phyloP scores from a whole-genome alignment of 1,139 yeast genomes.

The Hemisphaericaspora xylofermentans region DNA sequence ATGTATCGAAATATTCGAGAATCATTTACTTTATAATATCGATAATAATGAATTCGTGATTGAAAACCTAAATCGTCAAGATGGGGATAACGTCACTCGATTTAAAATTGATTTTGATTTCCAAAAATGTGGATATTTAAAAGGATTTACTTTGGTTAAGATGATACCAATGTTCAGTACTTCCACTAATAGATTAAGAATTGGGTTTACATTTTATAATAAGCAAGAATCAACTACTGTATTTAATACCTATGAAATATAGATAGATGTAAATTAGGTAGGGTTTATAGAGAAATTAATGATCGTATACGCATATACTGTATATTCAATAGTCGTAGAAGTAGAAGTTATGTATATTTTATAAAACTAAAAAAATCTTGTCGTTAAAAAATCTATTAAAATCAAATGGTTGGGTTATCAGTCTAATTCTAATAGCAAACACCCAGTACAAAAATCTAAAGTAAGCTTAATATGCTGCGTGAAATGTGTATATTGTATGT shows the following conservation, averaged over 20 bases:
- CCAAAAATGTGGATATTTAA: conserved; percentile 13
- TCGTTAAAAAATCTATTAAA: conserved; percentile 3
- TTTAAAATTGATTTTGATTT: conserved; percentile 8
- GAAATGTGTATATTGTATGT: too few relatives aligned
- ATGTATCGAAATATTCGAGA: conserved; percentile 11
- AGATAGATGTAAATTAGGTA: neutral
- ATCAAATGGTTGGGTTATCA: neutral
- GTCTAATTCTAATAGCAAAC: conserved; percentile 1
- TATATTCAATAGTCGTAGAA: too few relatives aligned
- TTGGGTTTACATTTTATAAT: conserved; percentile 13
- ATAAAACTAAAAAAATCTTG: neutral
- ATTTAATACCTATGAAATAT: conserved; percentile 13
- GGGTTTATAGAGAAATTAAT: neutral
- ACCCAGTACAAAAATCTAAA: conserved; percentile 1
- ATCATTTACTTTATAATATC: conserved; percentile 13
- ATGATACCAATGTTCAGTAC: conserved; percentile 10
- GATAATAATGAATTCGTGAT: conserved; percentile 8
- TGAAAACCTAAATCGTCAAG: conserved; percentile 9
- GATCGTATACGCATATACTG: neutral
- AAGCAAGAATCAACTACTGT: conserved; percentile 8
- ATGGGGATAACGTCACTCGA: neutral
- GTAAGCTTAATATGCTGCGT: neutral
- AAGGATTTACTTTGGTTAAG: conserved; percentile 10
- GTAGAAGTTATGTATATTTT: too few relatives aligned
- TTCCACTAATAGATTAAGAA: conserved; percentile 4